Base-by-base conservation (phyloP, 306 rosid genomes). In the Rosa lucieae region DNA sequence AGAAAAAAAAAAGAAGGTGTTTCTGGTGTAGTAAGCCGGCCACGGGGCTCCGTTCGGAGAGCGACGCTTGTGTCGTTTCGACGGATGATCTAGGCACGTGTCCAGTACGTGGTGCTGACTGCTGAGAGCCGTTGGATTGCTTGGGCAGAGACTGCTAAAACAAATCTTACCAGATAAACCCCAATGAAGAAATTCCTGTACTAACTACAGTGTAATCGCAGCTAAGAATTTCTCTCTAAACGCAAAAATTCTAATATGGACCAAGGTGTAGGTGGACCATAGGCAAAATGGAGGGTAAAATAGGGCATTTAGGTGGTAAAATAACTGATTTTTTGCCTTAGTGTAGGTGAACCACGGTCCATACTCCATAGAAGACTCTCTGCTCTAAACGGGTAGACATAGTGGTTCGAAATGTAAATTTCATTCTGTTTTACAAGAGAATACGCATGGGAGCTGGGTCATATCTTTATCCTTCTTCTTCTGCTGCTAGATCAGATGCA, bases 81-180 rank as follows among this genome's bases (percentile, higher is more conserved):
- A 10, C 5, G 3, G 17, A 56, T 39, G 39, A 6, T 43, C 1
- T 1, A 18, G 82, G 70, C 91, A 84, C 82, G 62, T 72, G 78
- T 77, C 14, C 0, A 5, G 23, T 70, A 56, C 17, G 43, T 32
- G 44, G 72, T 61, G 67, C 48, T 67, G 56, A 37, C 69, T 61
- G 67, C 48, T 67, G 56, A 37, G 4, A 44, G 47, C 83, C 85
- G 74, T 79, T 85, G 29, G 88, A 78, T 81, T 53, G 15, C 53
- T 37, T 68, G 35, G 17, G 46, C 56, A 12, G 74, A 12, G 46
- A 43, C 46, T 43, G 46, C 46, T 32, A 43, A 5, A 43, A 43
- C 46, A 43, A 43, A 43, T 43, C 46, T 8, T 0, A 5, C 46
- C 46, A 7, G 46, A 43, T 43, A 43, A 43, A 43, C 37, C 37